Evolutionary conservation across 257 asterid genomes (phyloP), one percentile per base, ranked within the genome.

Genomic region (Cinchona pubescens): DNA sequence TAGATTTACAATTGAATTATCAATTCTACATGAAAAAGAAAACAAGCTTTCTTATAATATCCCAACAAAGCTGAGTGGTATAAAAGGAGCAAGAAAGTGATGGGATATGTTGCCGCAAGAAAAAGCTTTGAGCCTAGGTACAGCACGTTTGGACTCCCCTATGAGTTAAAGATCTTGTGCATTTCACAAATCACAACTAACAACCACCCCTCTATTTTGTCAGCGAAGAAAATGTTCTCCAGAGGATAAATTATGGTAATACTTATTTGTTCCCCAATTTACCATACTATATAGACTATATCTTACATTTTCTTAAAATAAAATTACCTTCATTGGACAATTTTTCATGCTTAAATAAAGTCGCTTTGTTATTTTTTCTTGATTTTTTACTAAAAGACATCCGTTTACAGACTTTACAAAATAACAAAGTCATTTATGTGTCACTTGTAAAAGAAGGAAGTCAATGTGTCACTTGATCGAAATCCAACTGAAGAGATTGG

Each of bases 81-180:
- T 19, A 51, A 51, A 67, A 74, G 49, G 42, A 48, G 69, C 13
- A 68, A 59, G 75, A 25, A 73, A 66, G 62, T 23, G 78, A 78
- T 55, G 49, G 53, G 38, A 72, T 23, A 58, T 38, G 73, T 63
- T 55, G 71, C 29, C 49, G 30, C 8, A 18, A 14, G n/a, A n/a
- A 48, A 49, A n/a, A 14, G 43, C 42, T 43, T 61, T 23, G 23
- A 71, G 67, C 67, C 55, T 48, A 14, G 71, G 42, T 16, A n/a
- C 23, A 7, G 29, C 15, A 19, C 27, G 10, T 48, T 64, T 48
- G 30, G 45, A 63, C 46, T 16, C 18, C 75, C 4, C 8, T 21
- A 53, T 8, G 6, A 2, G 1, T 14, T 29, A 4, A 71, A 25
- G 16, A 25, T 58, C 21, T 58, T 58, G 64, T 10, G 63, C 32